These are phyloP conservation scores for Ambispora gerdemannii DNA, from an alignment of 192 early-diverging fungal species.

Conservation along the genomic window DNA sequence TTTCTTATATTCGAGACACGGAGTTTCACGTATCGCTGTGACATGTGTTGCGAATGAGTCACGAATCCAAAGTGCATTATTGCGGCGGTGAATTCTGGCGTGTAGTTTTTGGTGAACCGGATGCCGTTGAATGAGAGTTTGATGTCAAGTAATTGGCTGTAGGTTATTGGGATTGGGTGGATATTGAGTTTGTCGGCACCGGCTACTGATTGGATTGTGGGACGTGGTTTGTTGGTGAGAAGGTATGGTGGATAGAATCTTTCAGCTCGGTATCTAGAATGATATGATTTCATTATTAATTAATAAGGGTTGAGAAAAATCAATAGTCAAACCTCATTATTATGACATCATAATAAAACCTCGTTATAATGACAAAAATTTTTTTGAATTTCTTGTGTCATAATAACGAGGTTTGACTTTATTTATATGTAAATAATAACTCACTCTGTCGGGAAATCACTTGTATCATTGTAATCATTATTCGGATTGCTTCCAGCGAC, in stretches of 20 bases:
- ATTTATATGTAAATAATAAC: neutral
- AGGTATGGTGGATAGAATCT: slow-evolving; percentile 56
- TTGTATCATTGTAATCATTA: slow-evolving; percentile 19
- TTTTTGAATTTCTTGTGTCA: neutral
- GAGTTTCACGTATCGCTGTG: slow-evolving; percentile 39
- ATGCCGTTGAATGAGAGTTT: slow-evolving; percentile 26
- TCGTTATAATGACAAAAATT: neutral
- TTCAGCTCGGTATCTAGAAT: slow-evolving; percentile 48
- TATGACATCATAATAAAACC: neutral
- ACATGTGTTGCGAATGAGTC: slow-evolving; percentile 57
- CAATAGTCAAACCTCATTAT: neutral
- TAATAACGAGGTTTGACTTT: neutral
- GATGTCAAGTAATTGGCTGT: slow-evolving; percentile 30
- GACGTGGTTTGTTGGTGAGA: slow-evolving; percentile 37
- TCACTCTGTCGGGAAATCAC: slow-evolving; percentile 49
- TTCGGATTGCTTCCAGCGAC: slow-evolving; percentile 46
- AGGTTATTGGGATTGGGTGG: slow-evolving; percentile 27
- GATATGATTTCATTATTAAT: neutral
- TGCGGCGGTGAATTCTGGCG: slow-evolving; percentile 39
- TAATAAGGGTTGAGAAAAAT: neutral
- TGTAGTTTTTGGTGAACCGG: too few relatives aligned
- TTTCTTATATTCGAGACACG: slow-evolving; percentile 11
- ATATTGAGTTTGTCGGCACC: slow-evolving; percentile 8
- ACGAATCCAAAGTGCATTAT: slow-evolving; percentile 49
- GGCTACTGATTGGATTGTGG: slow-evolving; percentile 31